Evolutionary conservation across 2,329 filamentous ascomycete species (phyloP), one percentile per base, ranked within the genome.

Genomic region (Coniochaeta sp.): DNA sequence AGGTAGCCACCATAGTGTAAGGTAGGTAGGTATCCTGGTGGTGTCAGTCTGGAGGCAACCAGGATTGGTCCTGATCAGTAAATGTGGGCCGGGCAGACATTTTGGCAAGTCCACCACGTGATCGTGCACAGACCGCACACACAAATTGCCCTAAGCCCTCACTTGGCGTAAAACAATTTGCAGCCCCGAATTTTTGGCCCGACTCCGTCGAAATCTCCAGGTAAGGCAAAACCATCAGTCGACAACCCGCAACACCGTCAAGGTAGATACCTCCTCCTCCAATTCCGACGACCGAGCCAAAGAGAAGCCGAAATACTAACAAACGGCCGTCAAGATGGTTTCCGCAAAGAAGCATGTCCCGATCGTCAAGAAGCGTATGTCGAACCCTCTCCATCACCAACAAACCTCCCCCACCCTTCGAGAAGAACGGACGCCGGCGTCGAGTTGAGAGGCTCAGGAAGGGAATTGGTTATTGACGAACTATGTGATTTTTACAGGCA

Each of bases 291-390:
- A 31, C 24, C 11, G 31, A 28, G 19, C 28, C 9, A 7, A 57
- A 57, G 64, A 19, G n/a, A n/a, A n/a, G n/a, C n/a, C 19, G n/a
- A 38, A 22, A 8, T 28, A 57, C 73, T 75, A 67, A 75, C 68
- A 64, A 43, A 16, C 17, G 11, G 24, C 14, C 22, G 24, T 69
- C 64, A 34, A 75, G 93, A 98, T 98, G 95, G 92, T 93, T 86
- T 87, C 93, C 89, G 90, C 93, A 82, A 96, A 96, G 90, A 96
- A 96, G 87, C 95, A 98, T 83, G 88, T 98, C 78, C 89, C 93
- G 76, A 99, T 99, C 87, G 91, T 99, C 77, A 99, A 99, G 91
- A 99, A 99, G 92, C 92, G 92, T 96, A 93, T 77, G 91, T 92
- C 74, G 54, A 57, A 57, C 6, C 16, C 38, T 19, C 54, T 28